These are phyloP conservation scores for Cyberlindnera lachancei DNA, from an alignment of 805 yeast genomes.

Conservation along the genomic window DNA sequence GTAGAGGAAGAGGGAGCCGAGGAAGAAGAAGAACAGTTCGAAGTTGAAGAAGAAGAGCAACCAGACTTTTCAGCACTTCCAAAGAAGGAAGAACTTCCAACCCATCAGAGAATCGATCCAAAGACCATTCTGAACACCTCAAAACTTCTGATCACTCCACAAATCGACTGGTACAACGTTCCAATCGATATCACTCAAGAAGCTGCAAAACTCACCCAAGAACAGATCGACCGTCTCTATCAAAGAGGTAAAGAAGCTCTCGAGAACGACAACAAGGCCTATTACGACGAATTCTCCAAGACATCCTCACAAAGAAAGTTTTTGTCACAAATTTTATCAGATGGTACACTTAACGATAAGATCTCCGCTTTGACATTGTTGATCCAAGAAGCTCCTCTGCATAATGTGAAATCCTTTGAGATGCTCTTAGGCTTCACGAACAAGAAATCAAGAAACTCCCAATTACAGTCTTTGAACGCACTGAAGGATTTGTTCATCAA, in stretches of 20 bases:
- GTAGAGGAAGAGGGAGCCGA: conserved; percentile 18
- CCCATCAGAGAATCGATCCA: conserved; percentile 25
- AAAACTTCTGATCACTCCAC: conserved; percentile 50
- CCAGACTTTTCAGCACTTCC: conserved; percentile 6
- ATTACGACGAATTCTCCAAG: conserved; percentile 65
- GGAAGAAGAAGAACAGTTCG: conserved; percentile 18
- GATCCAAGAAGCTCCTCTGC: conserved; percentile 92
- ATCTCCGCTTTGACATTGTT: conserved; percentile 89
- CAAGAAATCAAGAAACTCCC: conserved; percentile 89
- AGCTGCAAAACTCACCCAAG: conserved; percentile 29
- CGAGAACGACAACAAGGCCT: conserved; percentile 63
- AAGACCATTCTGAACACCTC: conserved; percentile 42
- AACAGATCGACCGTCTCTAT: conserved; percentile 52
- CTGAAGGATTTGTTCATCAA: conserved; percentile 79
- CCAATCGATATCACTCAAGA: conserved; percentile 29
- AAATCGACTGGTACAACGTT: conserved; percentile 72
- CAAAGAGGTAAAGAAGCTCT: conserved; percentile 61
- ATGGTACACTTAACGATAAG: conserved; percentile 93
- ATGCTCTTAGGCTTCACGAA: conserved; percentile 71
- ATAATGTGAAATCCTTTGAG: conserved; percentile 77
- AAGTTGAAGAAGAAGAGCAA: conserved; percentile 15
- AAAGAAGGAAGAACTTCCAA: conserved; percentile 17
- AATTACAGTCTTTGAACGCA: conserved; percentile 84
- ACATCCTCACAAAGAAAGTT: conserved; percentile 80
- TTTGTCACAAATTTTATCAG: conserved; percentile 76